phyloP scores from a whole-genome alignment of 768 basidiomycete species.

The Mycena pura region DNA sequence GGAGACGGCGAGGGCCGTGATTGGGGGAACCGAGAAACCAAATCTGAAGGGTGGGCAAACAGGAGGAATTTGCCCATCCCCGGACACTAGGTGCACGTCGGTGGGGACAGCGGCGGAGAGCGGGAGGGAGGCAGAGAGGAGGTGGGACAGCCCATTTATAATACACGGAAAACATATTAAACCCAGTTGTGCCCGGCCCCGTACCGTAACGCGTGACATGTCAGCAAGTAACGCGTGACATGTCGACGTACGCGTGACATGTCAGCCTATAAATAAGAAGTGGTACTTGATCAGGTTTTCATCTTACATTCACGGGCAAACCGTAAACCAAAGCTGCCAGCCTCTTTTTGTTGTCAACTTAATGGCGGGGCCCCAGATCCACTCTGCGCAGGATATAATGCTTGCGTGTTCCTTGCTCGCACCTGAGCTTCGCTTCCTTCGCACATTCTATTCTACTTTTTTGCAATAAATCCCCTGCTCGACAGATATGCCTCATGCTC shows the following conservation, averaged over 20 bases:
- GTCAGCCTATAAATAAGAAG: not conserved
- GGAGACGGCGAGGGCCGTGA: conserved; percentile 12
- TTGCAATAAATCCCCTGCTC: conserved; percentile 27
- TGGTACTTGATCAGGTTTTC: too few relatives aligned
- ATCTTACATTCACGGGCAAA: conserved; percentile 65
- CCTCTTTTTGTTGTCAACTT: conserved; percentile 55
- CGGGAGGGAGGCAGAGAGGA: not conserved
- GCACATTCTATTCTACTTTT: conserved; percentile 42
- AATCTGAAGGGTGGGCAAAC: conserved; percentile 24
- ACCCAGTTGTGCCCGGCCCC: too few relatives aligned
- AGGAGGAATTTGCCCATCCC: conserved; percentile 8
- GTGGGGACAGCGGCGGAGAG: conserved; percentile 10
- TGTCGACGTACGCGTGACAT: too few relatives aligned
- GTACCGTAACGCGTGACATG: too few relatives aligned
- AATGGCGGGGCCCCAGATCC: conserved; percentile 85
- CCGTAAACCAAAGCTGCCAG: conserved; percentile 69
- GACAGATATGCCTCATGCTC: conserved; percentile 46
- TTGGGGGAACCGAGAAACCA: conserved; percentile 26
- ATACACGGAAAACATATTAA: too few relatives aligned
- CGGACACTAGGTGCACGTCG: not conserved
- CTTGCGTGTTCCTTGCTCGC: conserved; percentile 43
- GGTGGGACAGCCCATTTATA: too few relatives aligned
- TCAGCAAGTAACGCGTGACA: too few relatives aligned
- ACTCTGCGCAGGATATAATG: conserved; percentile 78
- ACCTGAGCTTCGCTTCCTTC: conserved; percentile 64